phyloP scores from a whole-genome alignment of 768 basidiomycete species.

The Termitomyces sp. region DNA sequence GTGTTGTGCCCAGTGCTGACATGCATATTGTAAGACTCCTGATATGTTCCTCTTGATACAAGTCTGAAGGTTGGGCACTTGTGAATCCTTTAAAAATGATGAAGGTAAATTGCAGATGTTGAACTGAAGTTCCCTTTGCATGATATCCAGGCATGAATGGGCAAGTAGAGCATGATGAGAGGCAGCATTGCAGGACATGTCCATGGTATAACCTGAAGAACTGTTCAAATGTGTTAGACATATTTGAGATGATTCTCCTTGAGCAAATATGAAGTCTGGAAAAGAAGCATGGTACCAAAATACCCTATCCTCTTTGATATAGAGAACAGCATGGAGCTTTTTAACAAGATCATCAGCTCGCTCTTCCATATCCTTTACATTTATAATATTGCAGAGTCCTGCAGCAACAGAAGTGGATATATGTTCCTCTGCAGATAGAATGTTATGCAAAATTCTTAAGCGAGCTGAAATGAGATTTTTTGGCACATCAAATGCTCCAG shows the following conservation, averaged over 20 bases:
- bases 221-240: not conserved
- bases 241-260: not conserved
- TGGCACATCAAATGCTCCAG: not conserved
- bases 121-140: not conserved
- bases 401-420: slow-evolving; percentile 16
- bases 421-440: slow-evolving; percentile 4
- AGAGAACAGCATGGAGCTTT: slow-evolving; percentile 21
- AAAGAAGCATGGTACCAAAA: slow-evolving; percentile 18
- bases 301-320: slow-evolving; percentile 9
- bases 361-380: not conserved
- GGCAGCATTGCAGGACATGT: not conserved
- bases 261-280: slow-evolving; percentile 20
- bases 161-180: not conserved
- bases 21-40: not conserved
- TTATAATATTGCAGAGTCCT: not conserved
- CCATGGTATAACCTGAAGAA: not conserved
- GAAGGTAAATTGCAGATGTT: not conserved
- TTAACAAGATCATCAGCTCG: slow-evolving; percentile 6
- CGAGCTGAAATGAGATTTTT: not conserved
- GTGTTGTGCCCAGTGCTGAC: not conserved
- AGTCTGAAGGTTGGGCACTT: not conserved
- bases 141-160: not conserved
- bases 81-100: not conserved
- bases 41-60: not conserved
- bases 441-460: slow-evolving; percentile 18